A percentile compares a stretch with the other conserved stretches of the same genome.
These are phyloP conservation scores for Trichoderma polysporum DNA, from an alignment of 2,329 filamentous ascomycete species.

Conservation along the genomic window DNA sequence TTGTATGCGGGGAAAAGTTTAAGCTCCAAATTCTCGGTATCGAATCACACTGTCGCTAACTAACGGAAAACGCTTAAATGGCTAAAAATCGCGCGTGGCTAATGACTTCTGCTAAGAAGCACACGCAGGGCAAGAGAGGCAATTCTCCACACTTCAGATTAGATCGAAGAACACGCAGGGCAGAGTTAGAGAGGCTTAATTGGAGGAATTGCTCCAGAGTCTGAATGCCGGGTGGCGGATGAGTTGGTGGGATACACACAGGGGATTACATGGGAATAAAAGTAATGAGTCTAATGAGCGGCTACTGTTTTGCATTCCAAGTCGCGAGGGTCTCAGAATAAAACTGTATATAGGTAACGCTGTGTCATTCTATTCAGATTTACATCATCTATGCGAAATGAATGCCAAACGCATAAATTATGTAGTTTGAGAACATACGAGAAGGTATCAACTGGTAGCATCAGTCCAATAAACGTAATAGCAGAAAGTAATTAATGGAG, in stretches of 20 bases:
- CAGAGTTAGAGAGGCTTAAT: background rate
- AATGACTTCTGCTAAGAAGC: background rate
- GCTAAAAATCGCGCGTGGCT: background rate
- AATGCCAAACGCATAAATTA: background rate
- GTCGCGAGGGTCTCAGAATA: background rate
- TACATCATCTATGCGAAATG: background rate
- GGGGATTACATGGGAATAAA: constrained; percentile 5
- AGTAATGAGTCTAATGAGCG: background rate
- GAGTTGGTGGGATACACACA: background rate
- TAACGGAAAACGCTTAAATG: background rate
- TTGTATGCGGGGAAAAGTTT: background rate
- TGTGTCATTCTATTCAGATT: too few species aligned
- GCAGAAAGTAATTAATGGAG: background rate
- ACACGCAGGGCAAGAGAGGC: constrained; percentile 2
- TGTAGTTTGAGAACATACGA: background rate
- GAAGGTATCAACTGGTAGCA: background rate
- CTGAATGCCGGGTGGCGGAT: background rate
- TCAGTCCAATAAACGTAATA: background rate
- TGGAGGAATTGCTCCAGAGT: background rate
- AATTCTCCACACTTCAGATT: background rate
- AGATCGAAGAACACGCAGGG: constrained; percentile 3
- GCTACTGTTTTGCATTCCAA: background rate
- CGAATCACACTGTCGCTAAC: background rate
- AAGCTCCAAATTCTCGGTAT: background rate
- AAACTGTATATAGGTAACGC: too few species aligned